These are phyloP conservation scores for Coleophoma crateriformis DNA, from an alignment of 2,329 filamentous ascomycete genomes.

Conservation along the genomic window DNA sequence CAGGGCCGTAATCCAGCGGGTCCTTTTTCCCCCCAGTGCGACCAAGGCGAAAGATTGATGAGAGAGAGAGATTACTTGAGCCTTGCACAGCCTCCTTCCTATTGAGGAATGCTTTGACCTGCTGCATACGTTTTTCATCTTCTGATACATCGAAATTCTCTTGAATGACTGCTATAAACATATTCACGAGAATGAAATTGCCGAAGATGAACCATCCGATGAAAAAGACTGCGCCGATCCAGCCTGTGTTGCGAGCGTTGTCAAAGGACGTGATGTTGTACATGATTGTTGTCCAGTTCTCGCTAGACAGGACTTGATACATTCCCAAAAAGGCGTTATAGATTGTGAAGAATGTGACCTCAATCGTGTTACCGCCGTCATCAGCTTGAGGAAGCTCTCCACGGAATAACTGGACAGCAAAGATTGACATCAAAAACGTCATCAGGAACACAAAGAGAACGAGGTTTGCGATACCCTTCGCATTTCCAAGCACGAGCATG, in stretches of 20 bases:
- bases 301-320: constrained; percentile 94
- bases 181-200: constrained; percentile 95
- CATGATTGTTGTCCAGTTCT: constrained; percentile 88
- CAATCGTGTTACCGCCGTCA: constrained; percentile 52
- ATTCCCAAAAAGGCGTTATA: constrained; percentile 96
- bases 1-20: constrained; percentile 85
- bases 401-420: constrained; percentile 88
- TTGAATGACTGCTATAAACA: constrained; percentile 99
- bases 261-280: constrained; percentile 75
- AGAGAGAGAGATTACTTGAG: constrained; percentile 69
- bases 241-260: constrained; percentile 63
- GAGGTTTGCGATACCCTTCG: constrained; percentile 85
- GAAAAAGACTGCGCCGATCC: constrained; percentile 88
- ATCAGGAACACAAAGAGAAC: constrained; percentile 96
- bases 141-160: constrained; percentile 99
- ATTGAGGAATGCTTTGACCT: constrained; percentile 91
- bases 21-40: constrained; percentile 62
- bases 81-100: constrained; percentile 76
- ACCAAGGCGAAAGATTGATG: constrained; percentile 61
- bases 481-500: constrained; percentile 81
- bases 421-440: constrained; percentile 88
- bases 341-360: constrained; percentile 80
- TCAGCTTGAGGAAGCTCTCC: constrained; percentile 71
- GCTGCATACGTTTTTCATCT: constrained; percentile 94
- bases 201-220: constrained; percentile 94